phyloP scores from a whole-genome alignment of 2,329 filamentous ascomycete species.

The Dactylellina drechsleri region DNA sequence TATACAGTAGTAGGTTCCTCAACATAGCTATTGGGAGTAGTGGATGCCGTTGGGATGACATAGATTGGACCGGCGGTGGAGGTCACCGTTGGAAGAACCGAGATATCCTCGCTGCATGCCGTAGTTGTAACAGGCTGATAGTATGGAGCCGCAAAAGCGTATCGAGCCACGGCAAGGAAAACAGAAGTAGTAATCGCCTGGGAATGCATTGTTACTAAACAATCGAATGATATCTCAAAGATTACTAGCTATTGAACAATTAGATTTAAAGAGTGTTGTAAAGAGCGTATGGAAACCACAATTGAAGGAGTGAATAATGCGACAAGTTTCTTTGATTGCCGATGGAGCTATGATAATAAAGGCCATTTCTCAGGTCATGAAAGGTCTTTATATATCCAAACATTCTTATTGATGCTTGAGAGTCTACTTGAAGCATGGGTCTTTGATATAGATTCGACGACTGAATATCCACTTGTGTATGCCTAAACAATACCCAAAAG shows the following conservation, averaged over 20 bases:
- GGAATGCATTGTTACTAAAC: slow-evolving; percentile 28
- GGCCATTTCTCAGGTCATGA: too few relatives aligned
- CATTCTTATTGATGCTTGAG: too few relatives aligned
- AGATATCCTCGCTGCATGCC: neutral
- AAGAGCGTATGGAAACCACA: too few relatives aligned
- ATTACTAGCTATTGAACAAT: too few relatives aligned
- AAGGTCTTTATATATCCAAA: too few relatives aligned
- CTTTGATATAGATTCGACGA: neutral
- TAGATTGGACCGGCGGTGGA: neutral
- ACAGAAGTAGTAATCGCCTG: slow-evolving; percentile 26
- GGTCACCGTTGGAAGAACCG: neutral
- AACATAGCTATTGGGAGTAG: neutral
- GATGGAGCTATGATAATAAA: too few relatives aligned
- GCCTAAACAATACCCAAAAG: too few relatives aligned
- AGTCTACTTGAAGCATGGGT: too few relatives aligned
- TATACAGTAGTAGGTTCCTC: neutral
- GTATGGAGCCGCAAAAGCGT: slow-evolving; percentile 33
- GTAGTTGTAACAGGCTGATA: slow-evolving; percentile 11
- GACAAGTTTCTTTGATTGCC: too few relatives aligned
- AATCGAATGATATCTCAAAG: neutral
- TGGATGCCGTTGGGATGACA: neutral
- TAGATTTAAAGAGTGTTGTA: too few relatives aligned
- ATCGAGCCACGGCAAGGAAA: slow-evolving; percentile 17
- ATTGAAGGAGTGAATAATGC: too few relatives aligned
- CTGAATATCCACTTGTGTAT: neutral